Evolutionary conservation across 257 asterid species (phyloP).

Genomic region (Rhazya stricta): DNA sequence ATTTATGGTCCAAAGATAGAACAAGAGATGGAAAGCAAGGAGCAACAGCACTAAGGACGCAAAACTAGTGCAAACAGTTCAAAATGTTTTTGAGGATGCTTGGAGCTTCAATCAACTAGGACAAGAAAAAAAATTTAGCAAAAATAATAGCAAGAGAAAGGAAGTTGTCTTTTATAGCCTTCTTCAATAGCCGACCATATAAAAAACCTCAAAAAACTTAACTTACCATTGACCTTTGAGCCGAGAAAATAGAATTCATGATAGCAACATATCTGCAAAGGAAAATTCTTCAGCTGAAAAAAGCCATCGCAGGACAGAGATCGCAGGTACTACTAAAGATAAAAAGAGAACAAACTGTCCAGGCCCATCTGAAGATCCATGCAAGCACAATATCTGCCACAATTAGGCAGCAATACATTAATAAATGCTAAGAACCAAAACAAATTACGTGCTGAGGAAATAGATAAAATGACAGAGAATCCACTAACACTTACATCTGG

Average conservation of each 20-base stretch:
- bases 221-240: constrained; percentile 85
- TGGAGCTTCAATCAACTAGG: neutral
- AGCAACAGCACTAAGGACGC: neutral
- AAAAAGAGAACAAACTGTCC: constrained; percentile 64
- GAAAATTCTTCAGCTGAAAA: constrained; percentile 20
- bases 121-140: neutral
- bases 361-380: constrained; percentile 96
- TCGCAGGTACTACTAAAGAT: constrained; percentile 4
- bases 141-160: neutral
- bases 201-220: constrained; percentile 8
- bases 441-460: neutral
- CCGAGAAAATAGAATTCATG: constrained; percentile 96
- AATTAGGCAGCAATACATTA: constrained; percentile 22
- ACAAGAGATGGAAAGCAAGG: neutral
- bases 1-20: neutral
- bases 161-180: neutral
- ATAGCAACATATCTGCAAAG: constrained; percentile 81
- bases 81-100: neutral
- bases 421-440: constrained; percentile 9
- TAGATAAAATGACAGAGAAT: neutral
- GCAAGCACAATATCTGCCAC: constrained; percentile 86
- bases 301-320: constrained; percentile 4
- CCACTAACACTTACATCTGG: neutral
- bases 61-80: neutral
- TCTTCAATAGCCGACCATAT: neutral